These are phyloP conservation scores for Nicotiana obtusifolia DNA, from an alignment of 257 asterid species.

Conservation along the genomic window DNA sequence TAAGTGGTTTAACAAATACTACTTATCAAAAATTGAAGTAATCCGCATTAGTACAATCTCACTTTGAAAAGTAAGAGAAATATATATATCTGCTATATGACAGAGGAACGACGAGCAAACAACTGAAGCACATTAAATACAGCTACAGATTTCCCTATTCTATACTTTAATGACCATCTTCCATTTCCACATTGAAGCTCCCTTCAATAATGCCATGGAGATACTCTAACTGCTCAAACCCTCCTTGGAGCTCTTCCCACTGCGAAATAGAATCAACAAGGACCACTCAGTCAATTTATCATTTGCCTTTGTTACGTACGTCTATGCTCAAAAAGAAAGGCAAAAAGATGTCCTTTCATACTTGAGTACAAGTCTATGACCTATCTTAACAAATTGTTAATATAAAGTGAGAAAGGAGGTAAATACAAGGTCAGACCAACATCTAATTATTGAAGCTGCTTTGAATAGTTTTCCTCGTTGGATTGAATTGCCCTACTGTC, in stretches of 20 bases:
- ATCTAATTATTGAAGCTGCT: neutral
- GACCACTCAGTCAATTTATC: neutral
- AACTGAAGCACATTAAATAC: neutral
- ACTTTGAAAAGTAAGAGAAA: neutral
- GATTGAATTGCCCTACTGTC: neutral
- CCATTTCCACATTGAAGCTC: neutral
- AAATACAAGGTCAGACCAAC: neutral
- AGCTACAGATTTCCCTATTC: neutral
- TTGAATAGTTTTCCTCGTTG: neutral
- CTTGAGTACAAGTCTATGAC: neutral
- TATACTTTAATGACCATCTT: conserved; percentile 3
- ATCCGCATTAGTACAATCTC: neutral
- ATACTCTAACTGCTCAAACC: conserved; percentile 71
- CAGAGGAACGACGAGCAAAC: neutral
- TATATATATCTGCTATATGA: neutral
- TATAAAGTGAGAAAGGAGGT: neutral
- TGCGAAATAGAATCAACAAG: conserved; percentile 29
- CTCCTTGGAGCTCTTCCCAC: conserved; percentile 96
- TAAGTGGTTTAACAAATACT: neutral
- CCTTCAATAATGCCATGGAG: conserved; percentile 50
- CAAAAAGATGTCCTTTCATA: neutral
- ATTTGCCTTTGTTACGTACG: neutral
- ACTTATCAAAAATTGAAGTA: neutral
- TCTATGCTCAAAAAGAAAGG: neutral
- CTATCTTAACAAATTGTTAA: neutral